Evolutionary conservation across 768 basidiomycete species (phyloP).

Genomic region (Rhodocollybia butyracea): DNA sequence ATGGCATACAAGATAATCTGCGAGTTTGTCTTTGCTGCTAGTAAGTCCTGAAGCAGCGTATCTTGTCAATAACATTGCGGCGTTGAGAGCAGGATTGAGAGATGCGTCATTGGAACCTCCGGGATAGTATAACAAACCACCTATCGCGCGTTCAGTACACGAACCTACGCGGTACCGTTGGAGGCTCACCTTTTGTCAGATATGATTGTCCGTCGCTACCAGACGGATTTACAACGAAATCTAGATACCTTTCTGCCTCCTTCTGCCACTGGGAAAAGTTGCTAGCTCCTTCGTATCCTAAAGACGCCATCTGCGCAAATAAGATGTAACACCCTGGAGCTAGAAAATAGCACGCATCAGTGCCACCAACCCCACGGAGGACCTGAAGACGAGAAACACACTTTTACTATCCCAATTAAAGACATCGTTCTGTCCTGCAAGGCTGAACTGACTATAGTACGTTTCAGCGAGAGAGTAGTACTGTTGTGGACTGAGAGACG

Average conservation of each 20-base stretch:
- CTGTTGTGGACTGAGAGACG: conserved; percentile 12
- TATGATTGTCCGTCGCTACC: conserved; percentile 40
- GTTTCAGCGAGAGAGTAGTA: conserved; percentile 62
- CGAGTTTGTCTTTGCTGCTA: conserved; percentile 52
- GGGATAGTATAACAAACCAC: conserved; percentile 77
- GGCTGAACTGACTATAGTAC: conserved; percentile 55
- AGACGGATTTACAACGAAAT: conserved; percentile 52
- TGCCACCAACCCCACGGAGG: too few relatives aligned
- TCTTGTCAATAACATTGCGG: conserved; percentile 77
- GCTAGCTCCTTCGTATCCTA: conserved; percentile 47
- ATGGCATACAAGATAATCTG: conserved; percentile 58
- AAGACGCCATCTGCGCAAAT: conserved; percentile 68
- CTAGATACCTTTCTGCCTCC: conserved; percentile 75
- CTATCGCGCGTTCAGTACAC: conserved; percentile 31
- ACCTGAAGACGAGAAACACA: too few relatives aligned
- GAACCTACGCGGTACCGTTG: conserved; percentile 1
- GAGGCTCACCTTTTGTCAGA: conserved; percentile 56
- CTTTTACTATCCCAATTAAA: conserved; percentile 91
- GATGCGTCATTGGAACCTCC: conserved; percentile 80
- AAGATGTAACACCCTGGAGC: conserved; percentile 74
- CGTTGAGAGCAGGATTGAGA: conserved; percentile 84
- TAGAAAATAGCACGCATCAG: too few relatives aligned
- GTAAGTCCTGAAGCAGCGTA: conserved; percentile 64
- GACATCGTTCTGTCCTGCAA: conserved; percentile 50
- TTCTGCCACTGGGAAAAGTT: conserved; percentile 66